Percentiles rank a stretch among this genome's conserved stretches.
Evolutionary conservation across 805 yeast species (phyloP).

Genomic region (Candida germanica): DNA sequence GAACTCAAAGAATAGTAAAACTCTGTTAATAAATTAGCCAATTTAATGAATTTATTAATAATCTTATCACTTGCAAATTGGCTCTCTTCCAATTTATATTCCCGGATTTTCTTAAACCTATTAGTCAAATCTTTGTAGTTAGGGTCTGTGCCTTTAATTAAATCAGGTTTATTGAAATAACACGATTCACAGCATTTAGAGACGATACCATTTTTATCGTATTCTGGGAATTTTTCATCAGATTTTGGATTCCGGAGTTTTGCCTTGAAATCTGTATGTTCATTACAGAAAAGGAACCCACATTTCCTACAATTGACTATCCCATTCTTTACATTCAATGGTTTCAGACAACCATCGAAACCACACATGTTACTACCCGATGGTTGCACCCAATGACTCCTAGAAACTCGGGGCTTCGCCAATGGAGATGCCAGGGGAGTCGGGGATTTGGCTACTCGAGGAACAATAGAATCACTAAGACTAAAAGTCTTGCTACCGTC

Average conservation of each 20-base stretch:
- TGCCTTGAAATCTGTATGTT: slow-evolving; percentile 55
- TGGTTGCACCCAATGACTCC: slow-evolving; percentile 59
- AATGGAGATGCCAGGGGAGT: slow-evolving; percentile 7
- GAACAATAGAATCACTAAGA: slow-evolving; percentile 16
- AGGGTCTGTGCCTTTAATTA: slow-evolving; percentile 40
- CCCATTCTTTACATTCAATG: slow-evolving; percentile 51
- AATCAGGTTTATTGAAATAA: slow-evolving; percentile 52
- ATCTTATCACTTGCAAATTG: slow-evolving; percentile 51
- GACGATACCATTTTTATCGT: slow-evolving; percentile 55
- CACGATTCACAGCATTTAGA: slow-evolving; percentile 66
- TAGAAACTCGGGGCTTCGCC: slow-evolving; percentile 28
- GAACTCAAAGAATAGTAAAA: slow-evolving; percentile 6
- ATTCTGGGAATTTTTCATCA: slow-evolving; percentile 35
- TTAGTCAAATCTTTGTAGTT: slow-evolving; percentile 42
- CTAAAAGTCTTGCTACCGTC: slow-evolving; percentile 42
- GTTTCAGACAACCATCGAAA: slow-evolving; percentile 19
- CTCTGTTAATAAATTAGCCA: slow-evolving; percentile 30
- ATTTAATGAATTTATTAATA: slow-evolving; percentile 56
- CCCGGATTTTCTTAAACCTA: slow-evolving; percentile 42
- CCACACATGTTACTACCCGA: slow-evolving; percentile 38
- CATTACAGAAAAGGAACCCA: slow-evolving; percentile 66
- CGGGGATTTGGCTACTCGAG: not conserved
- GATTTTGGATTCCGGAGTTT: slow-evolving; percentile 46
- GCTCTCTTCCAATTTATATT: slow-evolving; percentile 41
- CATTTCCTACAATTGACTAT: slow-evolving; percentile 72